Evolutionary conservation across 2,329 filamentous ascomycete genomes (phyloP).

Genomic region (Kalaharituber pfeilii): DNA sequence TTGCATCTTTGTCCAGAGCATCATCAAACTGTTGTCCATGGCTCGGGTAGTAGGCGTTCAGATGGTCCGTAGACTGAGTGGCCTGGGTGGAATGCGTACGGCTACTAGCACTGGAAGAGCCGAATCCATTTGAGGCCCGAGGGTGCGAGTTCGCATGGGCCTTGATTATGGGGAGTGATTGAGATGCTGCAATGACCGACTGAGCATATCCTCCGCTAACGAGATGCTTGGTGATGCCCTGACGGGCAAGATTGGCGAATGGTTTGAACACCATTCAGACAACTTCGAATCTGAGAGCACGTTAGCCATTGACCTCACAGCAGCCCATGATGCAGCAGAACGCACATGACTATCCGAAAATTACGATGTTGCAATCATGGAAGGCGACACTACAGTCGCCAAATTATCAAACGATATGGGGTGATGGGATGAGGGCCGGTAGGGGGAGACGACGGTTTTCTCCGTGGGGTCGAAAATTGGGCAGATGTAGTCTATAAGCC

Average conservation of each 20-base stretch:
- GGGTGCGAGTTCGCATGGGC: constrained; percentile 24
- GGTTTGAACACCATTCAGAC: constrained; percentile 38
- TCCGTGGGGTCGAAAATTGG: too few relatives aligned
- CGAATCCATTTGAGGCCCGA: constrained; percentile 37
- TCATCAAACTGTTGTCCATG: constrained; percentile 16
- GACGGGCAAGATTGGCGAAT: constrained; percentile 73
- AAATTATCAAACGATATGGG: neutral
- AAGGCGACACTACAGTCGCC: constrained; percentile 15
- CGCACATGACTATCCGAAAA: constrained; percentile 14
- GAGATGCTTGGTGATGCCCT: constrained; percentile 91
- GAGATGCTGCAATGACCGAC: constrained; percentile 86
- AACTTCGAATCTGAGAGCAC: neutral
- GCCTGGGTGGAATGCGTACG: neutral
- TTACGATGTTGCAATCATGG: constrained; percentile 12
- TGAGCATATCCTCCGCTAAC: constrained; percentile 87
- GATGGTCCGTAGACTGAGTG: constrained; percentile 6
- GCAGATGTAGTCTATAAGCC: too few relatives aligned
- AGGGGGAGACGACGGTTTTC: too few relatives aligned
- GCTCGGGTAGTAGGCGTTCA: constrained; percentile 6
- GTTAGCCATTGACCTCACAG: neutral
- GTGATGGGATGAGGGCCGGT: constrained; percentile 1
- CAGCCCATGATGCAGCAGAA: neutral
- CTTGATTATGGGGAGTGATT: constrained; percentile 38
- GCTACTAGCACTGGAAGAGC: constrained; percentile 29
- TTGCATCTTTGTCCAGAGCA: constrained; percentile 19